Evolutionary conservation across 768 basidiomycete genomes (phyloP), one percentile per base, ranked within the genome.

Genomic region (Gelatoporia subvermispora): DNA sequence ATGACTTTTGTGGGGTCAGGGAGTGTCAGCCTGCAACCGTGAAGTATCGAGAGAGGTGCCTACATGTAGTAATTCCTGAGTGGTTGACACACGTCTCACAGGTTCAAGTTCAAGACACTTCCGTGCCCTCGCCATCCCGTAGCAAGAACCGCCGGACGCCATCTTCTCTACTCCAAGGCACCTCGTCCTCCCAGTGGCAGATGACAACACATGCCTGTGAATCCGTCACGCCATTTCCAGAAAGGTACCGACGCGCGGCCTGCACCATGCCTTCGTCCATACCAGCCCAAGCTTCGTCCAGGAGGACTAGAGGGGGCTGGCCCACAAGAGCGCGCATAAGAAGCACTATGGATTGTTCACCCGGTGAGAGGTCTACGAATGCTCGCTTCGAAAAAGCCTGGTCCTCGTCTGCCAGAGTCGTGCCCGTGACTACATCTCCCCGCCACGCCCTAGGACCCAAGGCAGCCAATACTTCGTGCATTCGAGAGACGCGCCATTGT

Each of bases 271-370:
- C 68, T 38, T 80, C 83, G 54, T 89, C 89, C 90, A 98, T 94
- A 21, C 93, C 94, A 20, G 88, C 84, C 80, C 90, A 93, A 8
- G 85, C 88, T 63, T 99, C 95, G 60, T 99, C 95, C 35, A 98
- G 68, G 9, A 97, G 71, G 7, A 98, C 72, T 28, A 99, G 62
- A 47, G 76, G 77, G 3, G 89, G 87, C 13, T 73, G 69, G 13
- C 78, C 78, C 8, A 94, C 91, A 28, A 96, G 70, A 22, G 93
- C 89, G 16, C 93, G 81, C 77, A 94, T 82, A 37, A 97, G 74
- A 34, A 98, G 69, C 17, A 92, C 80, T 39, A 94, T 65, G 39
- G 83, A 77, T 67, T 95, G 94, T 60, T 88, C 87, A 0, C 83
- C 85, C 0, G 79, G 73, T 0, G 85, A 72, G 5, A 94, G 73